Evolutionary conservation across 2,329 filamentous ascomycete species (phyloP), one percentile per base, ranked within the genome.

Genomic region (Pezicula rhizophila): DNA sequence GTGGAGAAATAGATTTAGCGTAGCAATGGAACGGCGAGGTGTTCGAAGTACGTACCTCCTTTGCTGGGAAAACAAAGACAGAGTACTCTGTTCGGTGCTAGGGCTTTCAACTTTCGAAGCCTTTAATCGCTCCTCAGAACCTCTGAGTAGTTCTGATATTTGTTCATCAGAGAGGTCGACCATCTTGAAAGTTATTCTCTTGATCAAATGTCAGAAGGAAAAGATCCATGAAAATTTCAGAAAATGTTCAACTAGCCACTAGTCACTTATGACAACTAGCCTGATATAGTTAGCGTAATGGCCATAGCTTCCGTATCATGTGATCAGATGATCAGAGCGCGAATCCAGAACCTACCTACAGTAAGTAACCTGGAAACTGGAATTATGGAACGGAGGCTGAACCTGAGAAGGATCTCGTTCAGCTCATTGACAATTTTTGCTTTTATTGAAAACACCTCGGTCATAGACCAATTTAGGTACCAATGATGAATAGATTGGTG

Each of bases 141-240:
- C 75, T 47, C 74, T 72, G 45, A 88, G 74, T 48, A 88, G 71
- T 61, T 77, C 69, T 47, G 80, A 75, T 45, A 87, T 77, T 61
- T 85, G 77, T 55, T 80, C 76, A 62, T 86, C 81, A 34, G 76
- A 79, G 52, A 85, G 67, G 46, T 76, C 73, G 46, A 10, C 28
- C 28, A 31, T 31, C 8, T 10, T 31, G 3, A 10, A 31, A 11
- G 11, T 31, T 31, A 12, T 7, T 31, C 8, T 11, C 11, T 31
- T 11, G 28, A 10, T 15, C 18, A 11, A 15, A 15, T 38, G 35
- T 38, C 8, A n/a, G 12, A 28, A 42, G 23, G n/a, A 28, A 14
- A 15, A 20, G n/a, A 17, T 5, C 11, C 11, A 12, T 42, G 12
- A 20, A 40, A 15, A 25, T 28, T 25, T 42, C 23, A 31, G 25